A percentile compares a stretch with the other conserved stretches of the same genome.
These are phyloP conservation scores for Actinomucor elegans DNA, from an alignment of 371 early-diverging fungal genomes.

Conservation along the genomic window DNA sequence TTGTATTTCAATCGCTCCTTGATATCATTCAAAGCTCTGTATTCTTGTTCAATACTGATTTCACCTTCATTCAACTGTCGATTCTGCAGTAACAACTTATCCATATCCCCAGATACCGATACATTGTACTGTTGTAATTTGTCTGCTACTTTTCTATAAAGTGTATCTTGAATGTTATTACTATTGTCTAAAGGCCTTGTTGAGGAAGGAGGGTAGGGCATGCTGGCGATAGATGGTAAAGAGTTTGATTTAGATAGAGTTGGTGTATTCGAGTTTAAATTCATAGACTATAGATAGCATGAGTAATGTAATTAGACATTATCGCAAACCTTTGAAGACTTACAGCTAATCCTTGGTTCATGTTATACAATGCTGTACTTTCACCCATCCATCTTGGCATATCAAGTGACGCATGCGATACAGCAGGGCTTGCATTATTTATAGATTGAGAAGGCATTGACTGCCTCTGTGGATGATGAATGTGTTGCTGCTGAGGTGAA, in stretches of 20 bases:
- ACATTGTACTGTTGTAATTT: conserved; percentile 47
- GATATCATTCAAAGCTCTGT: conserved; percentile 50
- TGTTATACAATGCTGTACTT: conserved; percentile 44
- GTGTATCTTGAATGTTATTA: conserved; percentile 20
- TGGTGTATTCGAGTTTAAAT: conserved; percentile 18
- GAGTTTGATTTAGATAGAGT: conserved; percentile 28
- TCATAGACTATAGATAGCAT: conserved; percentile 24
- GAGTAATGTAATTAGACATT: not conserved
- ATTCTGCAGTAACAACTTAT: conserved; percentile 51
- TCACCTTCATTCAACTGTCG: conserved; percentile 70
- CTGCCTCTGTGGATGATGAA: too few relatives aligned
- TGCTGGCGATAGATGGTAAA: conserved; percentile 17
- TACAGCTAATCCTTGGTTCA: conserved; percentile 43
- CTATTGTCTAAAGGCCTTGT: not conserved
- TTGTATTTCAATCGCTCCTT: conserved; percentile 60
- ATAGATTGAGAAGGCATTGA: conserved; percentile 24
- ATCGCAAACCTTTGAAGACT: not conserved
- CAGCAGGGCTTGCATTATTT: conserved; percentile 26
- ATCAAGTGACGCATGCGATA: conserved; percentile 17
- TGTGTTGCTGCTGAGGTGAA: conserved; percentile 23
- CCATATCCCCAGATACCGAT: conserved; percentile 55
- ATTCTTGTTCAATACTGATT: conserved; percentile 55
- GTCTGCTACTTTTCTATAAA: conserved; percentile 46
- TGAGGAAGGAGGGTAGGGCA: conserved; percentile 1
- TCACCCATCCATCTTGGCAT: conserved; percentile 33